These are phyloP conservation scores for Ormosia semicastrata DNA, from an alignment of 306 rosid genomes.

Conservation along the genomic window DNA sequence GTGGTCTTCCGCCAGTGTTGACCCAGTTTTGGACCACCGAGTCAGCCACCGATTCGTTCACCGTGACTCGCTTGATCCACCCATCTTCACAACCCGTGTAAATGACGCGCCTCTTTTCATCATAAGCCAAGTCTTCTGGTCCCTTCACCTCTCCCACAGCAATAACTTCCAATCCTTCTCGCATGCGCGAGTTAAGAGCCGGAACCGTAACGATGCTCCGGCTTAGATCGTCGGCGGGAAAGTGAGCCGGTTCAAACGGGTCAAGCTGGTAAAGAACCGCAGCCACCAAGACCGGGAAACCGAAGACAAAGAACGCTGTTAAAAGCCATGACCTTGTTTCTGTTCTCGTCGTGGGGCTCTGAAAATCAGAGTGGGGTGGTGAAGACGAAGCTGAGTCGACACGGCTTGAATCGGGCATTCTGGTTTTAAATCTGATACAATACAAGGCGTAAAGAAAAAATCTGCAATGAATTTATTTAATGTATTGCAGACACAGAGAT, in stretches of 20 bases:
- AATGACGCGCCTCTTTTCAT: constrained; percentile 37
- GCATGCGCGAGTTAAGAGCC: constrained; percentile 7
- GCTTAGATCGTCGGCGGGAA: constrained; percentile 24
- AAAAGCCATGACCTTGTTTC: no score
- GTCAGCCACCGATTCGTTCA: no score
- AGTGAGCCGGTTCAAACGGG: constrained; percentile 32
- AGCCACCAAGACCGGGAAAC: constrained; percentile 8
- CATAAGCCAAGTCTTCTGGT: constrained; percentile 56
- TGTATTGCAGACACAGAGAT: no score
- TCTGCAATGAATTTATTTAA: no score
- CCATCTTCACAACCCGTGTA: constrained; percentile 69
- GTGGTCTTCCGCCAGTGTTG: constrained; percentile 70
- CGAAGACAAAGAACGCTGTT: neutral
- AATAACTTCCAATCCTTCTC: constrained; percentile 29
- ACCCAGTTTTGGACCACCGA: constrained; percentile 57
- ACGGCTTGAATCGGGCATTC: no score
- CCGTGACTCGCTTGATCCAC: constrained; percentile 64
- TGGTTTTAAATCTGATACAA: no score
- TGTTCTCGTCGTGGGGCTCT: no score
- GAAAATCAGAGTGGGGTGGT: no score
- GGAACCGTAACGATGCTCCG: neutral
- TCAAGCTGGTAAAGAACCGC: constrained; percentile 17
- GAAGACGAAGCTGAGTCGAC: no score
- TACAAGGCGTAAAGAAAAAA: no score
- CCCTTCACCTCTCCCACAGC: constrained; percentile 36